Evolutionary conservation across 169 alveolate species (phyloP), one percentile per base, ranked within the genome.

Genomic region (Plasmodium malariae): DNA sequence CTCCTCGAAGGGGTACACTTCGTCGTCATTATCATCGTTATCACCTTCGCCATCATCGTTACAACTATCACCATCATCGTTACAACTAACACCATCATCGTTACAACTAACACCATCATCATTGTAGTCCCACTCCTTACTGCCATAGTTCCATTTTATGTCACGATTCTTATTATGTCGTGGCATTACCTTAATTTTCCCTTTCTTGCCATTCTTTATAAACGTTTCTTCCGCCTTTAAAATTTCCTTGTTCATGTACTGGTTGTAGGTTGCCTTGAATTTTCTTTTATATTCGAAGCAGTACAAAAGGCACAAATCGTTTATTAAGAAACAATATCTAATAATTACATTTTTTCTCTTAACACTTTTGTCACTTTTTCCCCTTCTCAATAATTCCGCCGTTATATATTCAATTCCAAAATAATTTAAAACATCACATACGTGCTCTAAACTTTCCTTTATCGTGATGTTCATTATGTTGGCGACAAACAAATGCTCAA

Each of bases 361-460:
- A 12, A 68, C 80, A 12, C 45, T 80, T 36, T 51, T 80, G 24
- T 54, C 65, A 34, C 24, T 63, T 28, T 80, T 80, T 21, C 90
- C 90, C 65, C 90, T 80, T 65, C 90, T 80, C 1, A 80, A 43
- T 26, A 63, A 4, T 30, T 80, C 90, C 0, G 90, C 63, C 51
- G 90, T 63, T 62, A 80, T 80, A 59, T 80, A 80, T 30, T 80
- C 90, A 45, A 80, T 80, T 3, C 90, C 90, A 65, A 65, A 80
- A 32, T 45, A 80, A 24, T 17, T 34, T 28, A 80, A 80, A 54
- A 80, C 90, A 3, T 55, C 57, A 21, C 90, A 80, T 28, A 80
- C 57, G 48, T 80, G 90, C 49, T 80, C 90, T 65, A 80, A 57
- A 34, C 90, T 80, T 26, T 80, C 90, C 70, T 80, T 80, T 30